Evolutionary conservation across 352 stramenopile genomes (phyloP), one percentile per base, ranked within the genome.

Genomic region (Phytopythium boreale): DNA sequence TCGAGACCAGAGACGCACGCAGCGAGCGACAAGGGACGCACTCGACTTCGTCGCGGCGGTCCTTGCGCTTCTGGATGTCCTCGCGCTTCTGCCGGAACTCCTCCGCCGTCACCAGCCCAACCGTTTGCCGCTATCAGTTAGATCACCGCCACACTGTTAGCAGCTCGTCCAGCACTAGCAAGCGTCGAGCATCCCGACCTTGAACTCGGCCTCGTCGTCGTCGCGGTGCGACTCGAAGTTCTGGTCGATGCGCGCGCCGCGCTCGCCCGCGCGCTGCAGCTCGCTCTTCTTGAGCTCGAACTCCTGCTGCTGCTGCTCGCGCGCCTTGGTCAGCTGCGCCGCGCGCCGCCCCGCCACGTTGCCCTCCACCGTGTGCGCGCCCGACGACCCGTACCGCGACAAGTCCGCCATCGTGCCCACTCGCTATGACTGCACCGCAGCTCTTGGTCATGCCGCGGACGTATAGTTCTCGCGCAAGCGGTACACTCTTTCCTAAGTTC

Each of bases 281-380:
- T 98, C 89, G 65, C 91, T 76, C 62, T 97, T 97, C 62, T 97
- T 93, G 61, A 76, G 82, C 80, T 97, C 92, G 67, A 98, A 99
- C 44, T 97, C 92, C 65, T 94, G 75, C 72, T 98, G 82, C 68
- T 99, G 91, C 62, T 92, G 77, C 61, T 98, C 84, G 4, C 97
- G 90, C 77, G 98, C 76, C 71, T 97, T 96, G 15, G 88, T 93
- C 41, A 99, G 78, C 17, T 75, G 70, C 5, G 96, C 95, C 2
- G 97, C 97, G 17, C 95, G 88, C 19, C 80, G 72, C 11, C 97
- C 97, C 11, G 95, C 90, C 39, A 98, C 78, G 67, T 98, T 98
- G 17, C 97, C 97, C 82, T 99, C 97, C 37, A 99, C 94, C 20
- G 97, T 99, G 74, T 98, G 89, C 61, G 97, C 92, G 53, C 96